Evolutionary conservation across 768 basidiomycete genomes (phyloP).

Genomic region (Hygrocybe punicea): DNA sequence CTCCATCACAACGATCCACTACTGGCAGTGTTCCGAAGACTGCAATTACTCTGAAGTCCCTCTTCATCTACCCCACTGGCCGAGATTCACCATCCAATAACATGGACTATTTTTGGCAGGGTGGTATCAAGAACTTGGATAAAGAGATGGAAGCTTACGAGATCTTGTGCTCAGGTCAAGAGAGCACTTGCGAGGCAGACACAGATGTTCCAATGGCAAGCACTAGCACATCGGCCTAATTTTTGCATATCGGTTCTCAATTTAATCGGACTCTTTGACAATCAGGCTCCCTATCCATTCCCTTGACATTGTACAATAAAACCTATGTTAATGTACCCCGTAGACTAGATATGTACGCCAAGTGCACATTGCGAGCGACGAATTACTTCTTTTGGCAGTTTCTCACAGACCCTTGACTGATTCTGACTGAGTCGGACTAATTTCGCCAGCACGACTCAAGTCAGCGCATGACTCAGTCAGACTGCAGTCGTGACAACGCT

Average conservation of each 20-base stretch:
- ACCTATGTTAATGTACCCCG: not conserved
- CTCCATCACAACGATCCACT: not conserved
- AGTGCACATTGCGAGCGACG: too few species aligned
- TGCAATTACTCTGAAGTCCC: slow-evolving; percentile 5
- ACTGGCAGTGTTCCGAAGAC: not conserved
- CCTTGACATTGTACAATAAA: not conserved
- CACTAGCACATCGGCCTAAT: not conserved
- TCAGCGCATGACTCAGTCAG: slow-evolving; percentile 1
- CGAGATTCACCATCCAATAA: slow-evolving; percentile 1
- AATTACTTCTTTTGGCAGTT: not conserved
- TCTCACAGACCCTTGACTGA: slow-evolving; percentile 1
- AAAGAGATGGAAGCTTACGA: slow-evolving; percentile 18
- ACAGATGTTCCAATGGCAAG: not conserved
- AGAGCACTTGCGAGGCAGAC: not conserved
- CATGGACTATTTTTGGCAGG: slow-evolving; percentile 16
- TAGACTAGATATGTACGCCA: too few species aligned
- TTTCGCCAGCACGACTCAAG: not conserved
- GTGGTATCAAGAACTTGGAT: slow-evolving; percentile 17
- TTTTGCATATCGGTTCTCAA: not conserved
- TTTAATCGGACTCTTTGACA: not conserved
- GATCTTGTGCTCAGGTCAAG: slow-evolving; percentile 8
- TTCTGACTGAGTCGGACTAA: not conserved
- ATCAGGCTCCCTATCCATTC: not conserved
- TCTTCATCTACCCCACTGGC: slow-evolving; percentile 12
- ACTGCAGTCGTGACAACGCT: slow-evolving; percentile 2